Conservation (phyloP, 805 yeast genomes). For the Blastobotrys parvus region DNA sequence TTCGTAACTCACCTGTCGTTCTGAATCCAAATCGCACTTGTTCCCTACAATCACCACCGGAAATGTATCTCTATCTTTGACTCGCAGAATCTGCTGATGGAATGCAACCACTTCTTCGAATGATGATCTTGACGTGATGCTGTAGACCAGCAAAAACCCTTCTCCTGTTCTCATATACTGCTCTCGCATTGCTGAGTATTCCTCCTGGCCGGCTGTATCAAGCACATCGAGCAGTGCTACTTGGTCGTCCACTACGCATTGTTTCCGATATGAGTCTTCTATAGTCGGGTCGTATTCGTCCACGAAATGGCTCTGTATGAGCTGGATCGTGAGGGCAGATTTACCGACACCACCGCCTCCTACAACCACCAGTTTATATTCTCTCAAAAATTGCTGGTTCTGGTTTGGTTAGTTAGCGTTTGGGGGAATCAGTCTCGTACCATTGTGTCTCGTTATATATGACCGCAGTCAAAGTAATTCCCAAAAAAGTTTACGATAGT, state of each 20-base stretch:
- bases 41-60: conserved; percentile 93
- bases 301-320: conserved; percentile 90
- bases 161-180: conserved; percentile 96
- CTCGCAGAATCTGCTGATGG: conserved; percentile 69
- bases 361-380: conserved; percentile 88
- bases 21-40: conserved; percentile 69
- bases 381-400: no score
- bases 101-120: conserved; percentile 79
- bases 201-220: conserved; percentile 98
- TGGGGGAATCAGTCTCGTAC: no score
- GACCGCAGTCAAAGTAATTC: no score
- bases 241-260: conserved; percentile 73
- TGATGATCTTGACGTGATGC: conserved; percentile 72
- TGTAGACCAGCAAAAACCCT: conserved; percentile 82
- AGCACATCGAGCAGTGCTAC: conserved; percentile 75
- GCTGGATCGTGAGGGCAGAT: conserved; percentile 89
- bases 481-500: no score
- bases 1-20: conserved; percentile 72
- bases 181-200: conserved; percentile 87
- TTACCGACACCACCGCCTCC: conserved; percentile 99
- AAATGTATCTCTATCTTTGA: conserved; percentile 37
- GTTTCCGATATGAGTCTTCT: conserved; percentile 69
- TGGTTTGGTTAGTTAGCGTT: no score
- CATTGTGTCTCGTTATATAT: no score
- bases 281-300: conserved; percentile 98